Evolutionary conservation across 1,284 basidiomycete species (phyloP), one percentile per base, ranked within the genome.

Genomic region (Malassezia psittaci): DNA sequence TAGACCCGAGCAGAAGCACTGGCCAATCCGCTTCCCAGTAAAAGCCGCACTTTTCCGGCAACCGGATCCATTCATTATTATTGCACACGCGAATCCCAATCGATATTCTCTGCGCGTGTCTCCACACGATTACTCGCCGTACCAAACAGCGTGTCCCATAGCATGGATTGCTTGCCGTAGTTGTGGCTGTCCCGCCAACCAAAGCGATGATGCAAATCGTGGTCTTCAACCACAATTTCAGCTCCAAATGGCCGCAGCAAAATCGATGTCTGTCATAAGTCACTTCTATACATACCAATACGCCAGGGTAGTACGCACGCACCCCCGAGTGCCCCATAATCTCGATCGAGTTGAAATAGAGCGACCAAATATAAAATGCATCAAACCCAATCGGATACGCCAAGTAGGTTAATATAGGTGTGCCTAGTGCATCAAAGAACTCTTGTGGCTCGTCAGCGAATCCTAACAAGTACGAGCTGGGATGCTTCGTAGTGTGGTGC

Each of bases 181-280:
- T 68, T 68, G 8, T 54, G 54, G 9, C 39, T 45, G 57, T 53
- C 54, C 19, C 49, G 65, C 70, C 59, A 70, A 0, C 73, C 72
- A 19, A 60, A 52, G 15, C 72, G 52, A 40, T 75, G 73, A 46
- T 76, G 74, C 13, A 74, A 51, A 40, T 75, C 72, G 41, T 74
- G 71, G 48, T 75, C 72, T 50, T 75, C 74, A 1, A 75, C 35
- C 37, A 54, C 57, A 36, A 74, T 43, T 4, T 73, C 73, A 24
- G 57, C 54, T 3, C 52, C 57, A 16, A 72, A 18, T 13, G 57
- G 59, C 4, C 61, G 46, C 8, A 75, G 50, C 15, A 60, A 18
- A 53, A 1, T 64, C 44, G 15, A 70, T 63, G 44, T 65, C 57
- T 36, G 40, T 15, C 49, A 9, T n/a, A 3, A 18, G 21, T 45